phyloP scores from a whole-genome alignment of 2,329 filamentous ascomycete genomes.

The Penicillium sp. region DNA sequence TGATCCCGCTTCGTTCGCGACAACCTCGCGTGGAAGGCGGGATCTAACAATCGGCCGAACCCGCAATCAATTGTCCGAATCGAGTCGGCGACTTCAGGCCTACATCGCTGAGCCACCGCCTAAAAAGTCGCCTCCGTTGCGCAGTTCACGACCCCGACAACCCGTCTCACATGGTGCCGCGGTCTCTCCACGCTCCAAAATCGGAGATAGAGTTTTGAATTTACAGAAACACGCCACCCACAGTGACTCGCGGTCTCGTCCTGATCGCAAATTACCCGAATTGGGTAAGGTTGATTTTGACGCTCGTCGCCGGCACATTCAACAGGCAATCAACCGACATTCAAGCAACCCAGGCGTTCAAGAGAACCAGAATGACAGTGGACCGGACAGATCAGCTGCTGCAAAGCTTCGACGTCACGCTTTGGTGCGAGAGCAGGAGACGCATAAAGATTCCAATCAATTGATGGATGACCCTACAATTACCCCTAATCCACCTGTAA shows the following conservation, averaged over 20 bases:
- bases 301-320: constrained; percentile 75
- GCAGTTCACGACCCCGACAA: constrained; percentile 78
- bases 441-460: constrained; percentile 30
- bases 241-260: constrained; percentile 34
- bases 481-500: constrained; percentile 3
- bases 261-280: constrained; percentile 54
- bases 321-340: constrained; percentile 69
- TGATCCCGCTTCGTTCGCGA: constrained; percentile 30
- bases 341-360: constrained; percentile 66
- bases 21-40: constrained; percentile 38
- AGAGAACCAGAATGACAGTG: constrained; percentile 54
- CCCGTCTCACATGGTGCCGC: constrained; percentile 74
- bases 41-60: constrained; percentile 34
- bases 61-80: constrained; percentile 45
- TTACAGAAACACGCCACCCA: constrained; percentile 42
- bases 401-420: constrained; percentile 50
- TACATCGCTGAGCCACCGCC: constrained; percentile 70
- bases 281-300: constrained; percentile 81
- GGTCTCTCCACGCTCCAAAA: constrained; percentile 67
- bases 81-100: constrained; percentile 65
- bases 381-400: constrained; percentile 56
- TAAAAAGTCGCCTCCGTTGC: constrained; percentile 73
- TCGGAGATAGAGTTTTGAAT: constrained; percentile 57
- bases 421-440: constrained; percentile 51
- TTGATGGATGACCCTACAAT: constrained; percentile 20